A percentile compares a stretch with the other conserved stretches of the same genome.
Evolutionary conservation across 306 rosid species (phyloP).

Genomic region (barrel medic (Medicago truncatula)): DNA sequence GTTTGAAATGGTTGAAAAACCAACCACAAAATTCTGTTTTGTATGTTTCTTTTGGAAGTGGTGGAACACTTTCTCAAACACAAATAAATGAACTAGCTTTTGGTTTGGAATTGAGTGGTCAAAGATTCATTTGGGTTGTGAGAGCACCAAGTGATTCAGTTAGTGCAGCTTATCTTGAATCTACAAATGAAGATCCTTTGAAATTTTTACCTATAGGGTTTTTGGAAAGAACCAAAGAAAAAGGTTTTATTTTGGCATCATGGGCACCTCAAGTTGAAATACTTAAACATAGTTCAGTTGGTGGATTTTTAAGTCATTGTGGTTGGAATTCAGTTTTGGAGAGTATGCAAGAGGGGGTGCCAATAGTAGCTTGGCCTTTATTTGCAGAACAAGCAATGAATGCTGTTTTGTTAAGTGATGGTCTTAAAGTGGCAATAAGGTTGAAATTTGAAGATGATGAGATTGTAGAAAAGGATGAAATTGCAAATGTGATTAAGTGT

Average conservation of each 20-base stretch:
- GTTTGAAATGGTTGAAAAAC: constrained; percentile 40
- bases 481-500: neutral
- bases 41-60: constrained; percentile 53
- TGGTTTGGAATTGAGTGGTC: neutral
- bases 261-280: constrained; percentile 50
- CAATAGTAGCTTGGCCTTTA: constrained; percentile 24
- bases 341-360: constrained; percentile 24
- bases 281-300: constrained; percentile 39
- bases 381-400: constrained; percentile 23
- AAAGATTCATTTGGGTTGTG: neutral
- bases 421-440: neutral
- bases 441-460: neutral
- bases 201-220: constrained; percentile 37
- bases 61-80: constrained; percentile 31
- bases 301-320: constrained; percentile 39
- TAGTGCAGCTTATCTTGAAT: constrained; percentile 41
- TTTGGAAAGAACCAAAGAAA: constrained; percentile 39
- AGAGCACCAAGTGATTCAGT: neutral
- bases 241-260: constrained; percentile 44
- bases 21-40: constrained; percentile 34
- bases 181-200: constrained; percentile 14
- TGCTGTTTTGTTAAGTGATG: neutral
- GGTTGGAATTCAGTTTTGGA: constrained; percentile 25
- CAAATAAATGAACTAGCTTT: neutral
- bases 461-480: neutral